phyloP scores from a whole-genome alignment of 352 stramenopile genomes.

The Globisporangium mamillatum region DNA sequence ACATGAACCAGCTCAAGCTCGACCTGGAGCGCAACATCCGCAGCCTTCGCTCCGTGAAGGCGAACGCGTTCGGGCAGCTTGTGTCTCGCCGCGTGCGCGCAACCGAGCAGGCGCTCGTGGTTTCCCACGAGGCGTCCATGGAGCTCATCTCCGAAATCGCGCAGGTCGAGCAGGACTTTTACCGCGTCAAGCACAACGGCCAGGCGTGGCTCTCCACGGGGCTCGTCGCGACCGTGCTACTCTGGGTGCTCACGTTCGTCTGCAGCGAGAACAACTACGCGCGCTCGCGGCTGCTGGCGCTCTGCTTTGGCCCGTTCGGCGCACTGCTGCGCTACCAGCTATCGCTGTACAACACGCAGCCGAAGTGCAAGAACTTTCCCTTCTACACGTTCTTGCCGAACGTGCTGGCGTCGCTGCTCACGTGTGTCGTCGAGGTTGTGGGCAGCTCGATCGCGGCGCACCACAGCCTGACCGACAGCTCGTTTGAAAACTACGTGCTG shows the following conservation, averaged over 20 bases:
- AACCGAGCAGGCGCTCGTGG: constrained; percentile 40
- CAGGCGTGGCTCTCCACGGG: constrained; percentile 24
- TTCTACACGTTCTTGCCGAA: constrained; percentile 67
- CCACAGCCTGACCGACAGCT: constrained; percentile 18
- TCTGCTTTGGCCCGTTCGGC: constrained; percentile 61
- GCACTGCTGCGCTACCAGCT: constrained; percentile 56
- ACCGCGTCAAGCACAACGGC: constrained; percentile 32
- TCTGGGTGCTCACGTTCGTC: constrained; percentile 47
- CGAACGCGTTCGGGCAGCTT: constrained; percentile 41
- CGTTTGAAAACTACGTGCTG: constrained; percentile 42
- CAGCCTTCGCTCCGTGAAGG: constrained; percentile 41
- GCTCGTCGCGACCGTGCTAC: constrained; percentile 26
- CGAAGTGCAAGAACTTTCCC: constrained; percentile 53
- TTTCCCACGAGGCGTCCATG: constrained; percentile 38
- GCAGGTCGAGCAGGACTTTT: constrained; percentile 48
- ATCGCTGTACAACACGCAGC: constrained; percentile 46
- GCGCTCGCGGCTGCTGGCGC: constrained; percentile 43
- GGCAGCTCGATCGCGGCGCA: constrained; percentile 29
- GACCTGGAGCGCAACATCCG: constrained; percentile 49
- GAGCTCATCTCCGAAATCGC: constrained; percentile 42
- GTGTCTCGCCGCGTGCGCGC: constrained; percentile 37
- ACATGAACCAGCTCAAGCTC: constrained; percentile 49
- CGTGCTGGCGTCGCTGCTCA: constrained; percentile 48
- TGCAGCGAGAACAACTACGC: constrained; percentile 41
- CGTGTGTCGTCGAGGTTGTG: constrained; percentile 39